These are phyloP conservation scores for Boletus coccyginus DNA, from an alignment of 768 basidiomycete genomes.

Conservation along the genomic window DNA sequence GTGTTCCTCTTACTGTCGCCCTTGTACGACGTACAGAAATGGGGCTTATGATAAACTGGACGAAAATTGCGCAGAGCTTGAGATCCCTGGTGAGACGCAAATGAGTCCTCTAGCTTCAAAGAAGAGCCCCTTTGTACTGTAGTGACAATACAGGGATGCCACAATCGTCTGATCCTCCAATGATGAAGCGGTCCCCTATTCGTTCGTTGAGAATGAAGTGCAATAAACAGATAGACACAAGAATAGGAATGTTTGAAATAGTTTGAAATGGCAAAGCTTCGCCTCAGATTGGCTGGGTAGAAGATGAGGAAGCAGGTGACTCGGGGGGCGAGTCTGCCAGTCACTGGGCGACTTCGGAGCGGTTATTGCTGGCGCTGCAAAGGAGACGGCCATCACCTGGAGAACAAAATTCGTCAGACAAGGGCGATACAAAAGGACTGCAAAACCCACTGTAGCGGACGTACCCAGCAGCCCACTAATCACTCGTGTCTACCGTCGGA, in stretches of 20 bases:
- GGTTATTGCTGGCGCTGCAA: conserved; percentile 34
- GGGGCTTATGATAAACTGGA: conserved; percentile 68
- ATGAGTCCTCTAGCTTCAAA: neutral
- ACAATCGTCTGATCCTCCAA: conserved; percentile 80
- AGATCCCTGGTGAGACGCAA: conserved; percentile 46
- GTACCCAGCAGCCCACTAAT: no score
- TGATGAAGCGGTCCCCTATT: conserved; percentile 58
- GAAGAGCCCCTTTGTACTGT: conserved; percentile 41
- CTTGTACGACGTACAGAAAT: conserved; percentile 54
- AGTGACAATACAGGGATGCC: conserved; percentile 71
- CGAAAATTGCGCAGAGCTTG: conserved; percentile 67
- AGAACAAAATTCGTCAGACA: neutral
- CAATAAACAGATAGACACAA: conserved; percentile 44
- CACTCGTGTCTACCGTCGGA: no score
- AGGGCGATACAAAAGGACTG: neutral
- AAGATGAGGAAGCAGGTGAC: conserved; percentile 1
- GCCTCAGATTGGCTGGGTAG: neutral
- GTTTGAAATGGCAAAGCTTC: conserved; percentile 26
- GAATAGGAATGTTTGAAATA: conserved; percentile 45
- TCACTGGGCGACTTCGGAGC: neutral
- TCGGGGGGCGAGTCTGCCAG: no score
- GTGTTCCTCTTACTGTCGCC: conserved; percentile 44
- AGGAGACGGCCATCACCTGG: conserved; percentile 47
- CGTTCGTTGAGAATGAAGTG: conserved; percentile 55
- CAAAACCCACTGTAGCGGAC: conserved; percentile 44